Base-by-base conservation (phyloP, 2,329 filamentous ascomycete species). In the Dichotomopilus funicola region DNA sequence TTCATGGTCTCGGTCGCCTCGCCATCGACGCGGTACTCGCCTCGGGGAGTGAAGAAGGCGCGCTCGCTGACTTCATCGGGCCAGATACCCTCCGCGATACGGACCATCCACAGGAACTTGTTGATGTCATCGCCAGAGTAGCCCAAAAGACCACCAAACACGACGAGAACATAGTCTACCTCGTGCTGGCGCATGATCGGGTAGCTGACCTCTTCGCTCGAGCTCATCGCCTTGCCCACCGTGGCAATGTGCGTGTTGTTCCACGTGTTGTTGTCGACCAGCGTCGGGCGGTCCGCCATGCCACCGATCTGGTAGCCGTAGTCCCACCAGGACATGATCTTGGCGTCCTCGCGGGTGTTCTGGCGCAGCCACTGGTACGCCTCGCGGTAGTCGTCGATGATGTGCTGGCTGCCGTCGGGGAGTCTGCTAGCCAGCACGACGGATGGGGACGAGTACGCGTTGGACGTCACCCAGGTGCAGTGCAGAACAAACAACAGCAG, bases 281-380 rank as follows among this genome's bases (percentile, higher is more conserved):
- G 80, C 1, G 94, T 99, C 37, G 94, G 94, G 53, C 94, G 84
- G 72, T 99, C 94, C 49, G 94, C 94, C 94, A 99, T 99, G 63
- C 94, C 94, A 75, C 94, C 94, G 72, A 99, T 99, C 75, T 99
- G 94, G 77, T 99, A 99, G 62, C 94, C 94, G 68, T 99, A 99
- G 71, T 99, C 94, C 94, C 94, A 99, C 94, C 94, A 99, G 1
- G 91, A 94, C 92, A 97, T 97, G 70, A 99, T 88, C 81, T 97
- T 99, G 68, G 95, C 91, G 66, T 96, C 89, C 63, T 92, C 82
- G 58, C 87, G 81, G 8, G 95, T 99, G 78, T 99, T 99, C 73
- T 99, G 94, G 61, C 94, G 88, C 49, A 99, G 85, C 94, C 94
- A 99, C 76, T 99, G 95, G 76, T 99, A 99, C 1, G 94, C 94